Evolutionary conservation across 495 filamentous ascomycete genomes (phyloP), one percentile per base, ranked within the genome.

Genomic region (Penicillium robsamsonii): DNA sequence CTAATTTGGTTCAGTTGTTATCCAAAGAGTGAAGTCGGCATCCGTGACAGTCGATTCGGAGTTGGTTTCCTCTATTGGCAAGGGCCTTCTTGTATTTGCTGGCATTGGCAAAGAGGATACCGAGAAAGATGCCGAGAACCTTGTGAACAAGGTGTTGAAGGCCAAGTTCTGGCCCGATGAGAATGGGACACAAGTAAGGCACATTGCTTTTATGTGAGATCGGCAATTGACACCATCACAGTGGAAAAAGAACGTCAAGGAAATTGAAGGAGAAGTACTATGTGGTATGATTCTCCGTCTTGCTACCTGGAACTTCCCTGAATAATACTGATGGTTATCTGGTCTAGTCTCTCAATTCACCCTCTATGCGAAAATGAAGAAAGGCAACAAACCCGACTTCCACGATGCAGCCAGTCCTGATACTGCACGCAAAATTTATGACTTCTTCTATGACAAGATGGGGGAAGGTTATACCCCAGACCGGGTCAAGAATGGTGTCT

Each of bases 31-130:
- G 53, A 87, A 93, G 50, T 97, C 94, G 18, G 95, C 95, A 52
- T 96, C 95, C n/a, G 95, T 99, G 65, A 95, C 90, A 10, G 91
- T 99, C n/a, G 92, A 97, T 67, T 86, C 87, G 55, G 79, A 95
- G 64, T 70, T 96, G 31, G 84, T 99, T 8, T 97, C 95, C 1
- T 85, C 84, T 1, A 97, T 99, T 62, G 89, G 89, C 40, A 89
- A 86, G 67, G 95, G 95, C 29, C 76, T 99, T 40, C 79, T 99
- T 2, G 91, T 97, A 15, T 86, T 99, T 63, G 92, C 92, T 25
- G 95, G 92, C 29, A 84, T 99, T 18, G 90, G 89, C 17, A 90
- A 91, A 24, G 89, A 91, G 50, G 95, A 99, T 67, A 96, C 90
- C 1, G 81, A 86, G 54, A 96, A 91, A 66, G 93, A 97, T 64